phyloP scores from a whole-genome alignment of 2,329 filamentous ascomycete species.

The Monilinia fructigena region DNA sequence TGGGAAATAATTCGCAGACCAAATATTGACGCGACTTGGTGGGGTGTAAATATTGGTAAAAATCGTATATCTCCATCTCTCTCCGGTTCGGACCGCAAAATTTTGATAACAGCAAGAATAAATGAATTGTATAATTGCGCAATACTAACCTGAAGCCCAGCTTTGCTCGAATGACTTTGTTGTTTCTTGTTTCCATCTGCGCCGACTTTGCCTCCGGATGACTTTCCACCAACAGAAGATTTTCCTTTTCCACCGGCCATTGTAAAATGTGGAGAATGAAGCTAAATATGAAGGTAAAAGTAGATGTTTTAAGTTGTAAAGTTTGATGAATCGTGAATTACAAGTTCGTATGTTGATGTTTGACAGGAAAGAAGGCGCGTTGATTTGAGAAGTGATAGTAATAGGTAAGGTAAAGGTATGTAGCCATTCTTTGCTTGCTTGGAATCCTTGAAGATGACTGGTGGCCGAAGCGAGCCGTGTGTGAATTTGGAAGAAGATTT shows the following conservation, averaged over 20 bases:
- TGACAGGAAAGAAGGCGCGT: conserved; percentile 21
- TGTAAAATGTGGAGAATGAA: conserved; percentile 23
- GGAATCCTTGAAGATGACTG: conserved; percentile 22
- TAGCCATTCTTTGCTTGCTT: conserved; percentile 22
- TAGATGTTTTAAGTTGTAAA: conserved; percentile 26
- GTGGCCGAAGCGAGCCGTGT: conserved; percentile 23
- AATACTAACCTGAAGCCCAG: conserved; percentile 42
- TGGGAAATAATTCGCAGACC: conserved; percentile 22
- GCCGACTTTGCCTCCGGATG: conserved; percentile 42
- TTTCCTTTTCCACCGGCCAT: conserved; percentile 43
- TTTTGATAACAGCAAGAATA: not conserved
- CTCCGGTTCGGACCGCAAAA: not conserved
- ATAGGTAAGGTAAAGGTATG: conserved; percentile 19
- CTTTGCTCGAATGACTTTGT: conserved; percentile 42
- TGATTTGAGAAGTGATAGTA: conserved; percentile 13
- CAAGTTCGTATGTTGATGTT: conserved; percentile 25
- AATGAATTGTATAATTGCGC: conserved; percentile 4
- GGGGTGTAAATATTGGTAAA: conserved; percentile 32
- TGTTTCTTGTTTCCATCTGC: conserved; percentile 41
- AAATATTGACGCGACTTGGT: conserved; percentile 36
- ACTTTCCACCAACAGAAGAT: conserved; percentile 42
- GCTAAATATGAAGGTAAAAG: conserved; percentile 20
- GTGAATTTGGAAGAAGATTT: conserved; percentile 15
- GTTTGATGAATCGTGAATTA: conserved; percentile 17
- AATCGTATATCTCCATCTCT: conserved; percentile 23